Percentiles rank a stretch among this genome's conserved stretches.
phyloP scores from a whole-genome alignment of 2,329 filamentous ascomycete genomes.

The Cladorrhinum sp. region DNA sequence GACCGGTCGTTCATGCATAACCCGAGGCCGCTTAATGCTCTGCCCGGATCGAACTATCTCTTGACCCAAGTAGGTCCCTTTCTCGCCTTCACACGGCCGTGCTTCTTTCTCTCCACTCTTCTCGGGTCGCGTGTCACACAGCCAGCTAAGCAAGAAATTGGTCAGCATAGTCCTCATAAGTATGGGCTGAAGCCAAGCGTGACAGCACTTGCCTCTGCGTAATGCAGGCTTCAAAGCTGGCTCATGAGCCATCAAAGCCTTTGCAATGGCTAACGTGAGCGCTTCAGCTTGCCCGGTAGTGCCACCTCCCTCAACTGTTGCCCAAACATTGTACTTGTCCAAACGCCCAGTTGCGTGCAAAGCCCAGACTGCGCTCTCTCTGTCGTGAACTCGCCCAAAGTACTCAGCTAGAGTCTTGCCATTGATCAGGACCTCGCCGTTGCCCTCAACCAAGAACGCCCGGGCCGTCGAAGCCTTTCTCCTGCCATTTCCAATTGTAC shows the following conservation, averaged over 20 bases:
- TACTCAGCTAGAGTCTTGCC: conserved; percentile 77
- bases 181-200: conserved; percentile 9
- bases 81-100: conserved; percentile 90
- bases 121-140: conserved; percentile 88
- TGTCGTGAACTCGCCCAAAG: conserved; percentile 87
- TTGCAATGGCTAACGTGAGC: conserved; percentile 83
- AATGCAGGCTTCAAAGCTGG: conserved; percentile 84
- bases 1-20: conserved; percentile 17
- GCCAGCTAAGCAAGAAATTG: conserved; percentile 62
- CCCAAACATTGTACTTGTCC: conserved; percentile 98
- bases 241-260: conserved; percentile 86
- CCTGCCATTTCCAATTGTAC: conserved; percentile 75
- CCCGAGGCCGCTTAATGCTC: conserved; percentile 10
- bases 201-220: conserved; percentile 69
- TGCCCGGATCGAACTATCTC: conserved; percentile 43
- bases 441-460: conserved; percentile 88
- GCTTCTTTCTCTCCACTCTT: conserved; percentile 96
- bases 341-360: conserved; percentile 76
- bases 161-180: conserved; percentile 40
- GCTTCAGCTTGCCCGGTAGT: conserved; percentile 95
- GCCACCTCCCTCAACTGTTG: conserved; percentile 77
- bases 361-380: conserved; percentile 91
- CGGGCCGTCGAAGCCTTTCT: conserved; percentile 84
- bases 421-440: conserved; percentile 86
- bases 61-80: conserved; percentile 99